Evolutionary conservation across 2,329 filamentous ascomycete genomes (phyloP).

Genomic region (Alternaria solani): DNA sequence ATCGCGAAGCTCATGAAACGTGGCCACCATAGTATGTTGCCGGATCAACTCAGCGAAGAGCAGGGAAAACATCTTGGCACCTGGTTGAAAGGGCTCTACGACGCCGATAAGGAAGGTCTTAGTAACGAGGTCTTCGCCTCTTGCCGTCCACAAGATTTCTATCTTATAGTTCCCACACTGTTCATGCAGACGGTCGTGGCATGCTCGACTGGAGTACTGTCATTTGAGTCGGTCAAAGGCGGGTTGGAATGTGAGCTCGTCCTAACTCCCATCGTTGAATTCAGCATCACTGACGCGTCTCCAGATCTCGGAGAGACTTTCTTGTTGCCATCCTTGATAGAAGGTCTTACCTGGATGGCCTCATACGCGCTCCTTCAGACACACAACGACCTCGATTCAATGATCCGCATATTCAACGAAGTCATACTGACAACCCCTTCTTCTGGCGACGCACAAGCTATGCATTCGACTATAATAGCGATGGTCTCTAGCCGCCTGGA

Average conservation of each 20-base stretch:
- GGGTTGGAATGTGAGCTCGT: slow-evolving; percentile 74
- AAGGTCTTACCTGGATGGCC: slow-evolving; percentile 75
- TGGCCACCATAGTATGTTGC: slow-evolving; percentile 64
- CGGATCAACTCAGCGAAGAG: slow-evolving; percentile 71
- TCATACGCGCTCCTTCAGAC: slow-evolving; percentile 74
- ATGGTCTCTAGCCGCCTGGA: slow-evolving; percentile 75
- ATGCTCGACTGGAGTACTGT: slow-evolving; percentile 69
- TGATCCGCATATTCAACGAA: slow-evolving; percentile 76
- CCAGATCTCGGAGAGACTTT: slow-evolving; percentile 80
- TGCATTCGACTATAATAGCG: slow-evolving; percentile 75
- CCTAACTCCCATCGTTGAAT: background rate
- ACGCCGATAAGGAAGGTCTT: slow-evolving; percentile 71
- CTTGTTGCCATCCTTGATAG: slow-evolving; percentile 78
- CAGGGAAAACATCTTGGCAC: slow-evolving; percentile 70
- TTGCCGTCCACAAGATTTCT: slow-evolving; percentile 84
- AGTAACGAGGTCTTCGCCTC: slow-evolving; percentile 83
- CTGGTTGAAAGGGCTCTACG: slow-evolving; percentile 82
- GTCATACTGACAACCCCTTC: slow-evolving; percentile 75
- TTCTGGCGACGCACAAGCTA: slow-evolving; percentile 73
- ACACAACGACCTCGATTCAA: slow-evolving; percentile 69
- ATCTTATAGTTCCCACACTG: slow-evolving; percentile 76
- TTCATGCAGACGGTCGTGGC: slow-evolving; percentile 79
- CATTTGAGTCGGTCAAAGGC: slow-evolving; percentile 74
- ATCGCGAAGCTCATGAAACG: slow-evolving; percentile 71
- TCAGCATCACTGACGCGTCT: slow-evolving; percentile 5